phyloP scores from a whole-genome alignment of 176 grass and related monocot genomes.

The Oryza glaberrima region DNA sequence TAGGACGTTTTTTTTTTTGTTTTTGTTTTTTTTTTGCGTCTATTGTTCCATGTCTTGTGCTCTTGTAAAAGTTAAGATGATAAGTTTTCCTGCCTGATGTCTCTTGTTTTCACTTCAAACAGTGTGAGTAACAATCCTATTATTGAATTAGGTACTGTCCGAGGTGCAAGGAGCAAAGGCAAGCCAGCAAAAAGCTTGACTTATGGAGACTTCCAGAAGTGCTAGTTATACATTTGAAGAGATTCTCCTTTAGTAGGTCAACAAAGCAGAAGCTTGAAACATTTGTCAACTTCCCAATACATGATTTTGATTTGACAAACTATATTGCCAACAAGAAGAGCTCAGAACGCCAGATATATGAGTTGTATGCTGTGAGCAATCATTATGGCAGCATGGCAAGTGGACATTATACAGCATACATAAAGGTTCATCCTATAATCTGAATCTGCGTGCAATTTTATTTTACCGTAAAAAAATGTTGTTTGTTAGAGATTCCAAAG shows the following conservation, averaged over 20 bases:
- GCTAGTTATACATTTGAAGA: slow-evolving; percentile 97
- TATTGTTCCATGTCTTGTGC: background rate
- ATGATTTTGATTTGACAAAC: slow-evolving; percentile 95
- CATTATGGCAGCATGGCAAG: slow-evolving; percentile 98
- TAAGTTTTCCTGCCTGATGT: background rate
- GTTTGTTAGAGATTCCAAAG: background rate
- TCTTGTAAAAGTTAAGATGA: slow-evolving; percentile 15
- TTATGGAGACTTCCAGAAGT: slow-evolving; percentile 99
- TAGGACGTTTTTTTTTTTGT: background rate
- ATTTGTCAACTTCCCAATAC: slow-evolving; percentile 96
- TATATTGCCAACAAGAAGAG: slow-evolving; percentile 91
- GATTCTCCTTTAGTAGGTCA: slow-evolving; percentile 94
- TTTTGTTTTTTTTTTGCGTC: background rate
- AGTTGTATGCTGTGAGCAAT: slow-evolving; percentile 94
- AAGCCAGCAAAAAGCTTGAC: slow-evolving; percentile 99
- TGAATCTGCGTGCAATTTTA: background rate
- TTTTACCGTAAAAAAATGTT: background rate
- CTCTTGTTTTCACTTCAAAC: slow-evolving; percentile 31
- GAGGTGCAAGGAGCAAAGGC: slow-evolving; percentile 94
- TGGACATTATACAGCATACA: slow-evolving; percentile 95
- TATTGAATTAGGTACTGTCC: slow-evolving; percentile 85
- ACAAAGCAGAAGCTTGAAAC: slow-evolving; percentile 94
- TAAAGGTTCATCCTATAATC: slow-evolving; percentile 67
- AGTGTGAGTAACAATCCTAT: slow-evolving; percentile 29
- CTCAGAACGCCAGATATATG: slow-evolving; percentile 68